These are phyloP conservation scores for Melocanna baccifera DNA, from an alignment of 176 grass and related monocot species.

Conservation along the genomic window DNA sequence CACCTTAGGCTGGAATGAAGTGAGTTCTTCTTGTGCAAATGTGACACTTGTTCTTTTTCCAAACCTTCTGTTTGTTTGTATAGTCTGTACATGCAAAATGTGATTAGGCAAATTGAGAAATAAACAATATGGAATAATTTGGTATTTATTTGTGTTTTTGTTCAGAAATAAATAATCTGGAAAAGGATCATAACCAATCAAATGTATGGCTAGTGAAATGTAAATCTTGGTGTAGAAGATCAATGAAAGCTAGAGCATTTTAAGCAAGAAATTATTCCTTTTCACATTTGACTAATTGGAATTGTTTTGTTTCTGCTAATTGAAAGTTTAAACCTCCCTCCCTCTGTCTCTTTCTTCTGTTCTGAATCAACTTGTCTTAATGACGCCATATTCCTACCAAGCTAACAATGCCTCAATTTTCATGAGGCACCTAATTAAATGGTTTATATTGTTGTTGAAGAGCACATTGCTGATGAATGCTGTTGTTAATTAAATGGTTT, in stretches of 20 bases:
- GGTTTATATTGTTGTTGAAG: constrained; percentile 13
- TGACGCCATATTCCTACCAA: background rate
- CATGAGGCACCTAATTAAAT: background rate
- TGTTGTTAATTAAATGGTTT: too few species aligned
- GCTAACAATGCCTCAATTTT: background rate
- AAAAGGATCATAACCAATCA: background rate
- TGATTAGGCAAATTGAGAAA: background rate
- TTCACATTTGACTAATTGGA: background rate
- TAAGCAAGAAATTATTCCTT: background rate
- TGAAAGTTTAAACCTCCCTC: background rate
- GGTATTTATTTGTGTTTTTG: background rate
- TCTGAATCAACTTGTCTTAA: background rate
- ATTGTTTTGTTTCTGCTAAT: background rate
- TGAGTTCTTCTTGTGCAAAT: constrained; percentile 39
- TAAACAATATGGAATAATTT: background rate
- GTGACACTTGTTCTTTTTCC: background rate
- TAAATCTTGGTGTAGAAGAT: background rate
- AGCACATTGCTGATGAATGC: constrained; percentile 22
- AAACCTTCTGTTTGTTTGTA: background rate
- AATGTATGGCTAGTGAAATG: constrained; percentile 12
- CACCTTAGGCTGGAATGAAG: constrained; percentile 97
- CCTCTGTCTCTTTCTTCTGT: constrained; percentile 26
- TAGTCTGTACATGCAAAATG: constrained; percentile 19
- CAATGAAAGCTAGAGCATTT: background rate
- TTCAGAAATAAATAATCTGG: constrained; percentile 7